Base-by-base conservation (phyloP, 345 rosid genomes). In the Aquilaria sinensis region DNA sequence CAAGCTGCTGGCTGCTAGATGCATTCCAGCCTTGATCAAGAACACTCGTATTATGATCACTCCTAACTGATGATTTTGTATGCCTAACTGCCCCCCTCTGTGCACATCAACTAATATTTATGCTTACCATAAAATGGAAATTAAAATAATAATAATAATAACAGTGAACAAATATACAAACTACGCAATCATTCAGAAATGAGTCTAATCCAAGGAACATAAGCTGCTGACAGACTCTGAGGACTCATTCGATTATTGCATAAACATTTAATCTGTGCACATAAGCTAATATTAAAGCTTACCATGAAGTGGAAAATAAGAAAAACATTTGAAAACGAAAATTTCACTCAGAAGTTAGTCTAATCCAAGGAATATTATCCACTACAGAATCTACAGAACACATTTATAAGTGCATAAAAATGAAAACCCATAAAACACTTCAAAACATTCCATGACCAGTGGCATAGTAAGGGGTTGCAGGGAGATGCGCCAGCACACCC, bases 1-100 rank as follows among this genome's bases (percentile, higher is more conserved):
- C 68, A 76, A 84, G 77, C 70, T 90, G 90, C 61, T 78, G 90
- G 32, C 82, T 78, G 74, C 72, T 61, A 1, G 66, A 57, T 58
- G 75, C 56, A 49, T 56, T 58, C 71, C 62, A 68, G 53, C 73
- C 76, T 65, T 70, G 78, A 71, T 71, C 78, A 67, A 50, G 71
- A 56, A 82, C 60, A 73, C 72, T 65, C 57, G 84, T 57, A 51
- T 63, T 61, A 53, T 74, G 85, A 33, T 53, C 78, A 49, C 61
- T 74, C 60, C 54, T 62, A 55, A 57, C 65, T 14, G 34, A 31
- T 33, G 78, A 37, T 66, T 78, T 79, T 51, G 78, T 70, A 72
- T 77, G 89, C 80, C 63, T 84, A 72, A 48, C 70, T 37, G 7
- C 43, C 59, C 72, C 79, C 68, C 67, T 82, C 98, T 83, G 55